phyloP scores from a whole-genome alignment of 805 yeast species.

The Saccharomyces eubayanus region DNA sequence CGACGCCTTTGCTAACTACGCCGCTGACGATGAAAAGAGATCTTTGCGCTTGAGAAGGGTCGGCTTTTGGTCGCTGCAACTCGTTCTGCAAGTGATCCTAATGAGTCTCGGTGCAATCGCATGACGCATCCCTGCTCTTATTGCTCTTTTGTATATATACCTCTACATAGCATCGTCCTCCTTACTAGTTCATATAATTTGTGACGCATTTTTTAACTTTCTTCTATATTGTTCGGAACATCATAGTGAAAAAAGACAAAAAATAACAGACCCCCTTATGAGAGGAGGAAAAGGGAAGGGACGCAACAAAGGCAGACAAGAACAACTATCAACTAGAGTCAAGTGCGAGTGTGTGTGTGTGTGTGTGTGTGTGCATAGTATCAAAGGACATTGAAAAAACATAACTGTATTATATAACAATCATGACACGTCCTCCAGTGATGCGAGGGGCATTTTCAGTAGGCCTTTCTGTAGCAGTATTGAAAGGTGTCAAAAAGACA shows the following conservation, averaged over 20 bases:
- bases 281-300: not conserved
- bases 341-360: not conserved
- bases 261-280: not conserved
- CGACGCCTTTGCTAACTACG: conserved; percentile 82
- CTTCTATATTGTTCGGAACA: not conserved
- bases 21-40: conserved; percentile 76
- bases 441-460: conserved; percentile 10
- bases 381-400: not conserved
- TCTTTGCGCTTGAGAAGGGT: conserved; percentile 68
- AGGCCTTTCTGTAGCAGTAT: conserved; percentile 12
- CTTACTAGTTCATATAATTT: not conserved
- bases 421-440: conserved; percentile 16
- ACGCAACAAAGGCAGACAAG: not conserved
- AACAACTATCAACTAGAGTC: not conserved
- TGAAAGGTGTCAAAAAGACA: conserved; percentile 10
- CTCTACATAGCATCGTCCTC: not conserved
- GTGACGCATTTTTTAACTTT: not conserved
- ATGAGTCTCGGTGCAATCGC: conserved; percentile 76
- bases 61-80: conserved; percentile 87
- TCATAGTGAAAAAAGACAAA: not conserved
- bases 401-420: not conserved
- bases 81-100: conserved; percentile 69
- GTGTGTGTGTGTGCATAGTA: not conserved
- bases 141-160: not conserved
- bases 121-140: conserved; percentile 12